Percentiles rank a stretch among this genome's conserved stretches.
Evolutionary conservation across 2,329 filamentous ascomycete species (phyloP).

Genomic region (Fusarium chuoi): DNA sequence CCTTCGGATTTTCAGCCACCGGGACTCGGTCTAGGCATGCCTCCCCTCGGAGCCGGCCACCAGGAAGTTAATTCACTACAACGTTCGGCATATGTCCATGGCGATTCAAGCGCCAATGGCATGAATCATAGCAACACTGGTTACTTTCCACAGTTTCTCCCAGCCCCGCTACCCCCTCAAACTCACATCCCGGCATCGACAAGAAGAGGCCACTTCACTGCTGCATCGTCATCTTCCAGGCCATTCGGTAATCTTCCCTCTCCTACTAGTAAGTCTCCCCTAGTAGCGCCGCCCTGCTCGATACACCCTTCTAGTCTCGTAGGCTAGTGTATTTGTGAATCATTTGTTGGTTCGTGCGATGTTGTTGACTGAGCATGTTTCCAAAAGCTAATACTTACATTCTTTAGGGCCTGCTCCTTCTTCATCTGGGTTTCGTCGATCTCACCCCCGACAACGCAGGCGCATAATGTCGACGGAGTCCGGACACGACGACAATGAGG

Average conservation of each 20-base stretch:
- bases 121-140: constrained; percentile 32
- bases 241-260: constrained; percentile 32
- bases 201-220: constrained; percentile 27
- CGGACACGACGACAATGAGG: constrained; percentile 37
- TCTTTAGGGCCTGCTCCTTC: constrained; percentile 35
- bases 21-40: constrained; percentile 18
- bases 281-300: neutral
- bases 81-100: constrained; percentile 28
- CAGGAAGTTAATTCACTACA: constrained; percentile 39
- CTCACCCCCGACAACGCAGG: constrained; percentile 44
- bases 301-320: neutral
- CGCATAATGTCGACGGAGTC: constrained; percentile 41
- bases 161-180: constrained; percentile 31
- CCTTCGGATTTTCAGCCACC: constrained; percentile 34
- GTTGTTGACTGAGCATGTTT: neutral
- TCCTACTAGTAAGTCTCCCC: constrained; percentile 36
- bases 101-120: constrained; percentile 32
- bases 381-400: constrained; percentile 13
- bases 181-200: constrained; percentile 24
- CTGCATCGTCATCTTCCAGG: constrained; percentile 31
- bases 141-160: constrained; percentile 19
- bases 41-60: constrained; percentile 26
- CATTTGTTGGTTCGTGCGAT: neutral
- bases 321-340: constrained; percentile 5
- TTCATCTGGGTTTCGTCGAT: constrained; percentile 42